Percentiles rank a stretch among this genome's conserved stretches.
Evolutionary conservation across 2,329 filamentous ascomycete genomes (phyloP).

Genomic region (Colletotrichum sublineola): DNA sequence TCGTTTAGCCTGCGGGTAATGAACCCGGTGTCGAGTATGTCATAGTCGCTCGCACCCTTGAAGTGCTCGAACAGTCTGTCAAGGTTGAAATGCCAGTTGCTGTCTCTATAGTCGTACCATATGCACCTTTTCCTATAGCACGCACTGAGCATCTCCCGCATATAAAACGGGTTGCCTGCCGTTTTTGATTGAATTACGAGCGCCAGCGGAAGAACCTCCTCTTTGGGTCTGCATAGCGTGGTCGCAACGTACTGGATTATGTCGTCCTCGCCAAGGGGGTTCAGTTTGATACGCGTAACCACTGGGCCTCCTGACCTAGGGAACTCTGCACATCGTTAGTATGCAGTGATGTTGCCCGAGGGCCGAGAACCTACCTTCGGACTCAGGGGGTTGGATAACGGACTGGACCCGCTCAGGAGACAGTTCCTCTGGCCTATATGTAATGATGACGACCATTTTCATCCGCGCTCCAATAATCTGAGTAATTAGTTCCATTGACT

Average conservation of each 20-base stretch:
- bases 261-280: slow-evolving; percentile 81
- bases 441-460: slow-evolving; percentile 85
- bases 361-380: slow-evolving; percentile 59
- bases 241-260: slow-evolving; percentile 85
- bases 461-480: slow-evolving; percentile 84
- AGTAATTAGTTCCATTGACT: slow-evolving; percentile 85
- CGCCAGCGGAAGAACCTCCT: slow-evolving; percentile 82
- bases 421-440: slow-evolving; percentile 77
- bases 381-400: slow-evolving; percentile 67
- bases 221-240: slow-evolving; percentile 80
- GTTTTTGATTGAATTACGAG: slow-evolving; percentile 92
- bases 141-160: slow-evolving; percentile 89
- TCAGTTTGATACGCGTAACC: slow-evolving; percentile 78
- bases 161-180: slow-evolving; percentile 89
- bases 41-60: slow-evolving; percentile 80
- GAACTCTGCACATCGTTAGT: slow-evolving; percentile 54
- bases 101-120: slow-evolving; percentile 89
- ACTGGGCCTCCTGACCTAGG: slow-evolving; percentile 63
- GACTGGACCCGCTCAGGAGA: slow-evolving; percentile 66
- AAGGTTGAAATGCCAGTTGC: slow-evolving; percentile 86
- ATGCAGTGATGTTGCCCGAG: slow-evolving; percentile 33
- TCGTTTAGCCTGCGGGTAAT: slow-evolving; percentile 83
- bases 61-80: slow-evolving; percentile 91
- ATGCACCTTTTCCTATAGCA: slow-evolving; percentile 90
- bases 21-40: slow-evolving; percentile 86